These are phyloP conservation scores for Sugiyamaella chiloensis DNA, from an alignment of 805 yeast genomes.

Conservation along the genomic window DNA sequence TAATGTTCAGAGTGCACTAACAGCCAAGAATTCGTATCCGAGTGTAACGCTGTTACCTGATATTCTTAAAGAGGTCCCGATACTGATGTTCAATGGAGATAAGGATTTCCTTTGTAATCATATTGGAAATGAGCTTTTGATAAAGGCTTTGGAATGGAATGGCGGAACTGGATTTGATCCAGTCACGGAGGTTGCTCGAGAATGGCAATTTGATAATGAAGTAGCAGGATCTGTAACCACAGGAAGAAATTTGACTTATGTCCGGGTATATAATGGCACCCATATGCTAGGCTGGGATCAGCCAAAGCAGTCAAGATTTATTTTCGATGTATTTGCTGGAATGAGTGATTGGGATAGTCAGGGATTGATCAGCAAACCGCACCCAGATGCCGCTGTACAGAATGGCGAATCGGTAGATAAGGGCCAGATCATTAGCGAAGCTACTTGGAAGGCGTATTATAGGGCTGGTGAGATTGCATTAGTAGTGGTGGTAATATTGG, in stretches of 20 bases:
- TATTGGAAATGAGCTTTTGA: constrained; percentile 66
- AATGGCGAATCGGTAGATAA: constrained; percentile 17
- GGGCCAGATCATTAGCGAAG: constrained; percentile 30
- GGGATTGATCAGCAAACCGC: constrained; percentile 6
- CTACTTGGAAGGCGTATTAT: constrained; percentile 36
- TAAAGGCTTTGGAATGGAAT: constrained; percentile 62
- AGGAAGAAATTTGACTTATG: constrained; percentile 73
- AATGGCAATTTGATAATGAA: constrained; percentile 49
- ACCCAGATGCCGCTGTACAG: constrained; percentile 8
- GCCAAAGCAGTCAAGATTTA: constrained; percentile 64
- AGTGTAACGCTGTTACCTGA: constrained; percentile 65
- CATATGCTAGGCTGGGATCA: constrained; percentile 93
- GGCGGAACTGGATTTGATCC: constrained; percentile 40
- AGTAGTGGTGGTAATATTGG: constrained; percentile 32
- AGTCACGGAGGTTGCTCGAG: constrained; percentile 24
- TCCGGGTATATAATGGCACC: constrained; percentile 69
- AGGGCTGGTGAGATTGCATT: constrained; percentile 38
- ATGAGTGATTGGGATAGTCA: constrained; percentile 22
- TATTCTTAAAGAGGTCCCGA: constrained; percentile 53
- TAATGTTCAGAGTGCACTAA: constrained; percentile 51
- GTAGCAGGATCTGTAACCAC: constrained; percentile 45
- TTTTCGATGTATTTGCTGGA: constrained; percentile 50
- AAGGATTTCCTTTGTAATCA: constrained; percentile 86
- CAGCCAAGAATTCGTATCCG: constrained; percentile 53
- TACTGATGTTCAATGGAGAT: constrained; percentile 81